phyloP scores from a whole-genome alignment of 805 yeast genomes.

The Wickerhamia fluorescens region DNA sequence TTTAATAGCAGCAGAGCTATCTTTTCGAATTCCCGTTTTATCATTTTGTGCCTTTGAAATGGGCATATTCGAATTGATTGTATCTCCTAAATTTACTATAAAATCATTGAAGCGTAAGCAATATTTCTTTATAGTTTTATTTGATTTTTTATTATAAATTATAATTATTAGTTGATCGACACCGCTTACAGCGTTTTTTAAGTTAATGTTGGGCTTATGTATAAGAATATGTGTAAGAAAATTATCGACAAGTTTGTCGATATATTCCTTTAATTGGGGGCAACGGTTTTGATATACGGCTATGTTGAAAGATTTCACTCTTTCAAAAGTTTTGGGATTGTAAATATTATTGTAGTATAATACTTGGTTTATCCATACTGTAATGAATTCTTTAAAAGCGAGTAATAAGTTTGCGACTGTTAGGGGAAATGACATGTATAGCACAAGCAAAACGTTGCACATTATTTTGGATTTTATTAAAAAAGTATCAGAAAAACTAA shows the following conservation, averaged over 20 bases:
- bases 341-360: conserved; percentile 49
- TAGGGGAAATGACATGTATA: conserved; percentile 6
- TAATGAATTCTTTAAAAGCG: conserved; percentile 42
- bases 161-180: conserved; percentile 30
- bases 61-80: too few relatives aligned
- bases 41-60: too few relatives aligned
- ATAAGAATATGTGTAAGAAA: conserved; percentile 9
- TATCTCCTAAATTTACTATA: too few relatives aligned
- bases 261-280: conserved; percentile 40
- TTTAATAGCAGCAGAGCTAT: conserved; percentile 10
- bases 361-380: conserved; percentile 47
- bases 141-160: conserved; percentile 24
- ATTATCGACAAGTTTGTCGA: conserved; percentile 29
- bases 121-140: conserved; percentile 32
- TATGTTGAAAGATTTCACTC: conserved; percentile 35
- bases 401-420: conserved; percentile 23
- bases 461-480: too few relatives aligned
- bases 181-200: conserved; percentile 2
- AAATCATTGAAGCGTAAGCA: conserved; percentile 27
- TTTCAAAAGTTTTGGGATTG: conserved; percentile 42
- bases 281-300: conserved; percentile 38
- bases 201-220: not conserved
- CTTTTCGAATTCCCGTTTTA: conserved; percentile 2
- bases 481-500: not conserved
- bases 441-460: not conserved